Evolutionary conservation across 192 early-diverging fungal species (phyloP).

Genomic region (Globomyces pollinis-pini): DNA sequence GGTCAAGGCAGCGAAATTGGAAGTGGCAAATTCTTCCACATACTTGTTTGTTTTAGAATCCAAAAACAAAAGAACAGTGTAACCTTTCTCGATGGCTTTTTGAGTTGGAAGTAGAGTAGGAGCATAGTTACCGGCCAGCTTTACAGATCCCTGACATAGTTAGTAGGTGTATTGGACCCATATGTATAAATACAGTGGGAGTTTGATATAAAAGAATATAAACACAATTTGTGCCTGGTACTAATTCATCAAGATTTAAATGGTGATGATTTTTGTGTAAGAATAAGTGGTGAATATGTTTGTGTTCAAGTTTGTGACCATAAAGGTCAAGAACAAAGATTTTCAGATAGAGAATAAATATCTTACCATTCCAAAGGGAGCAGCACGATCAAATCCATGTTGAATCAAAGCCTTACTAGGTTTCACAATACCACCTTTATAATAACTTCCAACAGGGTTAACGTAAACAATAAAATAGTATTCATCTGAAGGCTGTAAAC

Average conservation of each 20-base stretch:
- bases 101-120: constrained; percentile 51
- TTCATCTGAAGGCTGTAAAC: constrained; percentile 42
- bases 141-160: constrained; percentile 60
- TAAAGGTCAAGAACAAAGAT: no score
- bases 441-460: constrained; percentile 57
- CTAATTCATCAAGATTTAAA: no score
- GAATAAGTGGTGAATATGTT: no score
- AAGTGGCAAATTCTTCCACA: constrained; percentile 71
- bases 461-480: constrained; percentile 57
- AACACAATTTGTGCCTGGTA: no score
- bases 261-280: no score
- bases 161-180: no score
- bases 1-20: constrained; percentile 66
- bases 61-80: constrained; percentile 63
- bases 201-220: no score
- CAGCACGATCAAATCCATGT: constrained; percentile 60
- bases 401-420: constrained; percentile 61
- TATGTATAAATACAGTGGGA: constrained; percentile 30
- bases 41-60: constrained; percentile 54
- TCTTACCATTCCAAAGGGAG: constrained; percentile 38
- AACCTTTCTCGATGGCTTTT: constrained; percentile 56
- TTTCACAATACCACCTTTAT: constrained; percentile 36
- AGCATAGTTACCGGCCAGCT: constrained; percentile 71
- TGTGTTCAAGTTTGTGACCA: no score
- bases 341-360: no score